Evolutionary conservation across 2,329 filamentous ascomycete species (phyloP).

Genomic region (Aspergillus tamarii): DNA sequence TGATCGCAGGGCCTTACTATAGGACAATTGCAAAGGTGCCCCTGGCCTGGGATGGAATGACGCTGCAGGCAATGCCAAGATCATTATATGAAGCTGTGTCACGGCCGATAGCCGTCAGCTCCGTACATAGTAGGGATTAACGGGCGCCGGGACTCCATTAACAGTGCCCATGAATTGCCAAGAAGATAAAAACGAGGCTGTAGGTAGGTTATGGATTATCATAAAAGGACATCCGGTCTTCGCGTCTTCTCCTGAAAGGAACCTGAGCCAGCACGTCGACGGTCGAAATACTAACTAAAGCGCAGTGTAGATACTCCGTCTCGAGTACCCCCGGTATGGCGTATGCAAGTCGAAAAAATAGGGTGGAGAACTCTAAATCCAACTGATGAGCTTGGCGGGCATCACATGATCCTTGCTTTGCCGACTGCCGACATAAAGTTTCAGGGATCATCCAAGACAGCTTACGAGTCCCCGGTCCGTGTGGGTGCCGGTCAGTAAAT

Average conservation of each 20-base stretch:
- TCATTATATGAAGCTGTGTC: background rate
- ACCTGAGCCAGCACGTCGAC: no score
- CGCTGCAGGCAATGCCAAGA: background rate
- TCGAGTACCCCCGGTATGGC: background rate
- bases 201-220: background rate
- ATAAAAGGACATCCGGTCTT: background rate
- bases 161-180: no score
- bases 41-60: background rate
- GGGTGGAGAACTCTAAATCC: background rate
- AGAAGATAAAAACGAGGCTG: no score
- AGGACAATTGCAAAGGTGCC: background rate
- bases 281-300: no score
- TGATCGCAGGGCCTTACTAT: background rate
- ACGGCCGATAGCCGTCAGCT: background rate
- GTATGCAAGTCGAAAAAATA: background rate
- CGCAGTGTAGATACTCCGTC: background rate
- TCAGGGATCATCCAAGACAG: constrained; percentile 9
- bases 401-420: constrained; percentile 7
- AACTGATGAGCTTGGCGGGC: background rate
- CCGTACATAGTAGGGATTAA: background rate
- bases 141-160: no score
- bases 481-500: background rate
- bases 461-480: constrained; percentile 11
- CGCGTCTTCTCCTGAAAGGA: no score
- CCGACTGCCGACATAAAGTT: background rate